These are phyloP conservation scores for Cucumis variabilis DNA, from an alignment of 331 rosid species.

Conservation along the genomic window DNA sequence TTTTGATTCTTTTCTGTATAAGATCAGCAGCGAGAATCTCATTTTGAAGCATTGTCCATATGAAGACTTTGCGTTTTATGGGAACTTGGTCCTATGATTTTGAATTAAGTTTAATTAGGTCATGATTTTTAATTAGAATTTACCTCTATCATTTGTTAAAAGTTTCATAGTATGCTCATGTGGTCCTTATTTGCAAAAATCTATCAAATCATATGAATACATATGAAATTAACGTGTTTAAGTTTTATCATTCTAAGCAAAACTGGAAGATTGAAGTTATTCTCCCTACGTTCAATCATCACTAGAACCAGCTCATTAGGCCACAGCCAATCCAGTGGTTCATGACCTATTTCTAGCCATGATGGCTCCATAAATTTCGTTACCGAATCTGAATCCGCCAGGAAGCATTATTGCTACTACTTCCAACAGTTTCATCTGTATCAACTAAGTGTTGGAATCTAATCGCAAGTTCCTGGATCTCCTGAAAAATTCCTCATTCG, in stretches of 20 bases:
- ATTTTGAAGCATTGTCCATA: too few relatives aligned
- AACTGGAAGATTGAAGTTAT: slow-evolving; percentile 64
- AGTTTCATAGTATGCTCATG: too few relatives aligned
- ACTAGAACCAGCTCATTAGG: slow-evolving; percentile 50
- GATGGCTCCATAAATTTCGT: slow-evolving; percentile 57
- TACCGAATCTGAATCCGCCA: slow-evolving; percentile 30
- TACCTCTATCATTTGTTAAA: too few relatives aligned
- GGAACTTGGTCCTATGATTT: too few relatives aligned
- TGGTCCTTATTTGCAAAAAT: too few relatives aligned
- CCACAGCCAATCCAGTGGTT: slow-evolving; percentile 74
- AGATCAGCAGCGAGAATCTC: too few relatives aligned
- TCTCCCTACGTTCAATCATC: slow-evolving; percentile 60
- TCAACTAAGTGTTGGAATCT: slow-evolving; percentile 25
- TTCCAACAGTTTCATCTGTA: slow-evolving; percentile 26
- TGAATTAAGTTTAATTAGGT: too few relatives aligned
- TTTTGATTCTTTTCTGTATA: too few relatives aligned
- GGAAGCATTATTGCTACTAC: not conserved
- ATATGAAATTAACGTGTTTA: too few relatives aligned
- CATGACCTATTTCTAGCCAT: slow-evolving; percentile 56
- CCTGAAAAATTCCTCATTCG: slow-evolving; percentile 43
- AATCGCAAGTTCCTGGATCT: slow-evolving; percentile 38
- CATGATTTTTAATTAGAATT: too few relatives aligned
- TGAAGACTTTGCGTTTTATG: too few relatives aligned
- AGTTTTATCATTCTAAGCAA: slow-evolving; percentile 72
- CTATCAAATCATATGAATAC: too few relatives aligned